Percentiles rank a stretch among this genome's conserved stretches.
Evolutionary conservation across 257 asterid genomes (phyloP).

Genomic region (Fraxinus pennsylvanica): DNA sequence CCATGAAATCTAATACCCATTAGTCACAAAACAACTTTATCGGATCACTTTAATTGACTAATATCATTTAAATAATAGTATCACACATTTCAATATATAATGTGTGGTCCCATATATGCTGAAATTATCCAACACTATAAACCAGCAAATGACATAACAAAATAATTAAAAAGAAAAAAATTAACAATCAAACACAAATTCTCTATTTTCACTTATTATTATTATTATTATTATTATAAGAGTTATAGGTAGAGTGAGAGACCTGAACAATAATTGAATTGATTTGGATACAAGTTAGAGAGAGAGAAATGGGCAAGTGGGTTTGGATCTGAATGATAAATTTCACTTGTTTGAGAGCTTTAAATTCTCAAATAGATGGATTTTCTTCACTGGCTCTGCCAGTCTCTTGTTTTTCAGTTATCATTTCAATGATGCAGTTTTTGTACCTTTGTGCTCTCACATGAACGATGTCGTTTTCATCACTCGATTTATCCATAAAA

Average conservation of each 20-base stretch:
- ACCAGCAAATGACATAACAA: too few species aligned
- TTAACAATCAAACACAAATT: background rate
- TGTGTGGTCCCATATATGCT: too few species aligned
- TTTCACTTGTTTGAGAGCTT: constrained; percentile 3
- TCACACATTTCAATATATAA: too few species aligned
- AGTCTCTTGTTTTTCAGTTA: constrained; percentile 7
- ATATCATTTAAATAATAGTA: too few species aligned
- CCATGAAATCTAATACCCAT: too few species aligned
- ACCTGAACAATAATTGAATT: constrained; percentile 33
- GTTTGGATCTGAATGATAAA: constrained; percentile 28
- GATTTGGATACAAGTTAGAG: constrained; percentile 9
- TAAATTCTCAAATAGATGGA: constrained; percentile 2
- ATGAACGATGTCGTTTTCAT: background rate
- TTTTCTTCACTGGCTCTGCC: constrained; percentile 9
- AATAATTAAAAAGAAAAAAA: too few species aligned
- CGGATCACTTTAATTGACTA: too few species aligned
- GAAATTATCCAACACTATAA: background rate
- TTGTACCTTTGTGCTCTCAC: constrained; percentile 3
- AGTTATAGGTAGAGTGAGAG: constrained; percentile 17
- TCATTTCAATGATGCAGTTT: constrained; percentile 5
- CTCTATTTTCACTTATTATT: background rate
- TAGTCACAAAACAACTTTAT: too few species aligned
- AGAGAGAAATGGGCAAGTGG: constrained; percentile 8
- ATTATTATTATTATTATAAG: background rate
- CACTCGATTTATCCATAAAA: too few species aligned